Percentiles rank a stretch among this genome's conserved stretches.
phyloP scores from a whole-genome alignment of 2,329 filamentous ascomycete species.

The Botrytis fabae region DNA sequence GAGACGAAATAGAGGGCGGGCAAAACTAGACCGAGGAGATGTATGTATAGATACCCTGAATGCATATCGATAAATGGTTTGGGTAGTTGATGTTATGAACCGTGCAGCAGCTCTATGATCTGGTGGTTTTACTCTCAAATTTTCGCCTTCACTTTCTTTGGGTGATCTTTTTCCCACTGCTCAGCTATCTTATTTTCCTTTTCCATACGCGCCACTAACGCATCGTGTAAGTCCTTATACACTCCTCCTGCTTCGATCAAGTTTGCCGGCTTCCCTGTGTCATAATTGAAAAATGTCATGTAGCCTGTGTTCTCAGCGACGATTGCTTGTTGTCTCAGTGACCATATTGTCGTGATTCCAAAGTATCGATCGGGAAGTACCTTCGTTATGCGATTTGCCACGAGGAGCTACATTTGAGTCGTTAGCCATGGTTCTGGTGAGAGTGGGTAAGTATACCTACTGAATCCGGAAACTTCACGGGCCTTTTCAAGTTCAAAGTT shows the following conservation, averaged over 20 bases:
- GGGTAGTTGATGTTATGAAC: background rate
- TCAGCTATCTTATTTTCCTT: background rate
- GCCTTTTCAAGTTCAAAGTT: background rate
- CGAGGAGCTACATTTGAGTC: background rate
- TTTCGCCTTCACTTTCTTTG: background rate
- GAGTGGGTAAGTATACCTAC: background rate
- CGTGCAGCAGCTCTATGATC: background rate
- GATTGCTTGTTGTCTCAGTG: background rate
- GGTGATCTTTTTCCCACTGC: background rate
- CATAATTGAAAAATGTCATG: background rate
- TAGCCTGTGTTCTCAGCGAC: background rate
- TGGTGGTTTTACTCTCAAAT: background rate
- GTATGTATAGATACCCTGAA: slow-evolving; percentile 8
- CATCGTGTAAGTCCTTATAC: slow-evolving; percentile 6
- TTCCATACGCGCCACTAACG: background rate
- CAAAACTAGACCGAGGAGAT: background rate
- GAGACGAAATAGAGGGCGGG: slow-evolving; percentile 25
- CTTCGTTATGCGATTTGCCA: background rate
- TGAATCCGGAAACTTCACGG: background rate
- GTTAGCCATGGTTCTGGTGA: background rate
- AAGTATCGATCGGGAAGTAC: background rate
- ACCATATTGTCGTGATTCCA: slow-evolving; percentile 5
- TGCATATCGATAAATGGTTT: background rate
- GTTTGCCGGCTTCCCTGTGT: background rate
- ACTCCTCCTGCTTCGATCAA: background rate